Percentiles rank a stretch among this genome's conserved stretches.
Conservation (phyloP, 2,329 filamentous ascomycete species). For the Apiospora koreana region DNA sequence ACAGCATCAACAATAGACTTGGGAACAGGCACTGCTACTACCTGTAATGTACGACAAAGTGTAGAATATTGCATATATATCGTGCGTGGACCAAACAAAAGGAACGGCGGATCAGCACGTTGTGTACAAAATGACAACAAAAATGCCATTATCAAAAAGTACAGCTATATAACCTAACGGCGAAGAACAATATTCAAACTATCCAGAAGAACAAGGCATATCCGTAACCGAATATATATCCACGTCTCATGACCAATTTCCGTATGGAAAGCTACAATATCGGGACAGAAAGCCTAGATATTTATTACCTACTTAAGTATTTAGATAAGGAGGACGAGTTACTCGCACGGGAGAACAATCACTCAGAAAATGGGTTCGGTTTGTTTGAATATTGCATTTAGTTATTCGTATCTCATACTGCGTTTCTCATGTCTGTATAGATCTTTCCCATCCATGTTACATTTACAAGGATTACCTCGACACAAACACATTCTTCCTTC, state of each 20-base stretch:
- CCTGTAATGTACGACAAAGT: constrained; percentile 4
- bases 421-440: background rate
- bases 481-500: background rate
- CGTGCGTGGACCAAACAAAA: background rate
- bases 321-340: no score
- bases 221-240: background rate
- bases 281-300: no score
- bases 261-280: no score
- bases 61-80: constrained; percentile 9
- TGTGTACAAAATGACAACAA: constrained; percentile 4
- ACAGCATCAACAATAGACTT: background rate
- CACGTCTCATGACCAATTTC: no score
- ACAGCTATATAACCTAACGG: background rate
- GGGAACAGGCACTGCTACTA: background rate
- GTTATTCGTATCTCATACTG: constrained; percentile 8
- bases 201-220: background rate
- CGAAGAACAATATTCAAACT: background rate
- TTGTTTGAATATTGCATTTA: background rate
- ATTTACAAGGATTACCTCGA: background rate
- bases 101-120: background rate
- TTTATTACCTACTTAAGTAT: no score
- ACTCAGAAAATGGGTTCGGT: background rate
- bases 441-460: background rate
- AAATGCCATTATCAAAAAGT: background rate
- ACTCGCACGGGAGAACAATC: no score